These are phyloP conservation scores for Ogataea paradorogensis DNA, from an alignment of 805 yeast species.

Conservation along the genomic window DNA sequence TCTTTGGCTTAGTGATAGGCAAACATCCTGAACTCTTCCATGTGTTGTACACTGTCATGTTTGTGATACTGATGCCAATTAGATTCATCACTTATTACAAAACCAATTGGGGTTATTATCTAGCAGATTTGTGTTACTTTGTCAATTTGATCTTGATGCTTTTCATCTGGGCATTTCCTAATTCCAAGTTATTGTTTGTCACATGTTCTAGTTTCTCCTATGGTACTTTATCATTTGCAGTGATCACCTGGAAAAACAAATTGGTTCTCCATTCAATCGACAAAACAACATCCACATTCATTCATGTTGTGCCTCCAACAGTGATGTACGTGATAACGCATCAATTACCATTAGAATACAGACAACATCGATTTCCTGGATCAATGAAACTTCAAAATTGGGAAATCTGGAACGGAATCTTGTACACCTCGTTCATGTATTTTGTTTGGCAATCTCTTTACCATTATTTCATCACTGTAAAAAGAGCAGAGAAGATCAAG, in stretches of 20 bases:
- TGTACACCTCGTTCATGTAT: slow-evolving; percentile 79
- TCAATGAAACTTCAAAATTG: slow-evolving; percentile 67
- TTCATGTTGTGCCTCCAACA: slow-evolving; percentile 87
- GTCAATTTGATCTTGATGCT: slow-evolving; percentile 69
- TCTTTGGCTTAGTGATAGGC: slow-evolving; percentile 75
- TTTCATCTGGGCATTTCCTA: slow-evolving; percentile 82
- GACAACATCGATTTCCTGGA: slow-evolving; percentile 69
- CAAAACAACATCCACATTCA: slow-evolving; percentile 86
- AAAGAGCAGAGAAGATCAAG: slow-evolving; percentile 72
- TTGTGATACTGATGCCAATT: slow-evolving; percentile 72
- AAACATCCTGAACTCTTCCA: slow-evolving; percentile 76
- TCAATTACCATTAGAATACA: slow-evolving; percentile 53
- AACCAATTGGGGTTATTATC: slow-evolving; percentile 73
- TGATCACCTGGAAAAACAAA: slow-evolving; percentile 93
- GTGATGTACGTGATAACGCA: slow-evolving; percentile 86
- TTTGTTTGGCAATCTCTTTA: slow-evolving; percentile 87
- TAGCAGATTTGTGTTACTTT: slow-evolving; percentile 92
- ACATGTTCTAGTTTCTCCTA: slow-evolving; percentile 82
- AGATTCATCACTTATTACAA: slow-evolving; percentile 80
- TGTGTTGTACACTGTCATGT: slow-evolving; percentile 61
- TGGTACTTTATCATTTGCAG: slow-evolving; percentile 92
- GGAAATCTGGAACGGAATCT: slow-evolving; percentile 66
- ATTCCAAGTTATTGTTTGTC: slow-evolving; percentile 67
- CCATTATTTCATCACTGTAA: slow-evolving; percentile 88
- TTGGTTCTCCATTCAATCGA: slow-evolving; percentile 88